Evolutionary conservation across 306 rosid genomes (phyloP), one percentile per base, ranked within the genome.

Genomic region (Ceratonia siliqua): DNA sequence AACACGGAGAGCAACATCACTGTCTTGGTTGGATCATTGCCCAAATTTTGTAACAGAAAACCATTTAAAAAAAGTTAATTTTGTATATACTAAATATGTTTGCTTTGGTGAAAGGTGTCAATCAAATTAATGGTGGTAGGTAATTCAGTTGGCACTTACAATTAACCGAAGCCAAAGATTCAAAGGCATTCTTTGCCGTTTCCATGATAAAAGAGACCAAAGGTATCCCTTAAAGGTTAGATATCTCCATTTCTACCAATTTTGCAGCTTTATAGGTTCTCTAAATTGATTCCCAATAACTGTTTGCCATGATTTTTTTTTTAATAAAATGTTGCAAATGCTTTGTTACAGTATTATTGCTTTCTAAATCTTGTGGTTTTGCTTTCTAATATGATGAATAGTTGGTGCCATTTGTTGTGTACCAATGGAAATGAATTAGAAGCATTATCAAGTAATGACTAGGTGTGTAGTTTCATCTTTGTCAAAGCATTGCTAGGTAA

Each of bases 101-200:
- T 57, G 8, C 77, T 66, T 77, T 66, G 38, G 55, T 72, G 67
- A 82, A 66, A 82, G 50, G 82, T 77, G 61, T 59, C 73, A 42
- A 78, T 73, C 66, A 62, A 59, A n/a, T 32, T 5, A 33, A 36
- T 21, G 53, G 64, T 62, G 82, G 80, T 78, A 82, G 74, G 86
- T 82, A 73, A 68, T 82, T 82, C 80, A 15, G 86, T 82, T 78
- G 77, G 73, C 70, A 59, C 52, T 27, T 22, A 53, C 55, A 22
- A 27, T 33, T 41, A 67, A 77, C 73, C 24, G 50, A 58, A 27
- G 56, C 52, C 20, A 76, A 70, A 64, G 30, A 74, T 70, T 75
- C 41, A 42, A 41, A 53, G 13, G 0, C 55, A 54, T 65, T 52
- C 64, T 70, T 57, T 70, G 69, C 76, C 22, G 33, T 24, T 68